Conservation (phyloP, 2,329 filamentous ascomycete genomes). For the Claviceps paspali region DNA sequence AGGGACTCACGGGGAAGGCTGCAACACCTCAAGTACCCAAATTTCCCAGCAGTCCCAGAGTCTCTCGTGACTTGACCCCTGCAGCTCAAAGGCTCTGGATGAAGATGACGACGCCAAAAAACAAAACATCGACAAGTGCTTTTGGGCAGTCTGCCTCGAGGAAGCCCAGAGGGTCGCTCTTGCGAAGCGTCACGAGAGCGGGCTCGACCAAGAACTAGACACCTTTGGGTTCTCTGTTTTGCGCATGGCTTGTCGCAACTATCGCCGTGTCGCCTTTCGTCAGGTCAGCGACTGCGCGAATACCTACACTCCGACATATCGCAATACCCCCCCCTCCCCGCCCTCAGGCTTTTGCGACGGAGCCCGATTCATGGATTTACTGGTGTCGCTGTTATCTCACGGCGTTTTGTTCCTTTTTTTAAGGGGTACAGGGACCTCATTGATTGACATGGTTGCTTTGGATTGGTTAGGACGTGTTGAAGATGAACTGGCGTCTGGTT, state of each 20-base stretch:
- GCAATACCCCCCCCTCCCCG: too few relatives aligned
- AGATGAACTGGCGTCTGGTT: too few relatives aligned
- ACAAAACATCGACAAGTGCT: conserved; percentile 16
- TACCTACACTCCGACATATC: too few relatives aligned
- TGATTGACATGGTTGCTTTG: background rate
- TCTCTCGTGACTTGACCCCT: conserved; percentile 48
- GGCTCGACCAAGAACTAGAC: conserved; percentile 10
- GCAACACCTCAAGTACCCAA: conserved; percentile 49
- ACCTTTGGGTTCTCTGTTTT: background rate
- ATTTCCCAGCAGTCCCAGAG: conserved; percentile 51
- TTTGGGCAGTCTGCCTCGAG: conserved; percentile 23
- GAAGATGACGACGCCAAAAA: conserved; percentile 36
- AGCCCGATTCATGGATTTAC: background rate
- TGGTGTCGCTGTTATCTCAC: background rate
- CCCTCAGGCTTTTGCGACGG: background rate
- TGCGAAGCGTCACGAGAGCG: conserved; percentile 18
- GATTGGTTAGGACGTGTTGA: too few relatives aligned
- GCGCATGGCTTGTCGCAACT: background rate
- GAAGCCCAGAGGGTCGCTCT: conserved; percentile 22
- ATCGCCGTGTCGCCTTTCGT: too few relatives aligned
- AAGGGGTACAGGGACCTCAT: background rate
- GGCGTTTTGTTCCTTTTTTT: background rate
- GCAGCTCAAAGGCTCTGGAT: conserved; percentile 56
- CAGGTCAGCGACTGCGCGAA: too few relatives aligned
- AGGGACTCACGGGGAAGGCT: conserved; percentile 43